Evolutionary conservation across 768 basidiomycete genomes (phyloP), one percentile per base, ranked within the genome.

Genomic region (Scleroderma citrinum): DNA sequence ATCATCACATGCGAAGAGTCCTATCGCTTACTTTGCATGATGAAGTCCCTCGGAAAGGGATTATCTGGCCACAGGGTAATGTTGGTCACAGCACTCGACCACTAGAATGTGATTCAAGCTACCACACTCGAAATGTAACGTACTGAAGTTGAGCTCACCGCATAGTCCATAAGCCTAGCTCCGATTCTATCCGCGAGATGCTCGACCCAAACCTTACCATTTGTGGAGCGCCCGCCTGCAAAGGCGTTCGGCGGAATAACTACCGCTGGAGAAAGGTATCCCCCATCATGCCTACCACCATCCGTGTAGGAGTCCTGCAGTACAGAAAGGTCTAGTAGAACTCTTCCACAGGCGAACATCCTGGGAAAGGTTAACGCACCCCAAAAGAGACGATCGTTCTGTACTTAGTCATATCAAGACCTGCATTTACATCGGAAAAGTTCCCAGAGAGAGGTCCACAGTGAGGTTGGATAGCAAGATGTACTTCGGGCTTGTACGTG

Each of bases 371-470:
- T 2, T 5, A 11, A 63, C 68, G 39, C 55, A 76, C 78, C 19
- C 77, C 76, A 49, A 80, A 80, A 1, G 76, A 69, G 1, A 81
- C 78, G 34, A 80, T 71, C 5, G 74, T 80, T 51, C 71, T 72
- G 50, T 71, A 64, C 1, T 41, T 50, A 0, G 51, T 23, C 14
- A 74, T 62, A 39, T 60, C 29, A 12, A 81, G 55, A 0, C 80
- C 80, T 0, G 74, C 75, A 38, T 77, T 81, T 14, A 77, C 67
- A 50, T 80, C 74, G 2, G 75, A 64, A 4, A 69, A 62, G 3
- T 55, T 66, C 2, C 74, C 75, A 44, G 52, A 55, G 1, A 78
- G 57, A 3, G 61, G 52, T 3, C 75, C 77, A 23, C 78, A 81
- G 1, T 54, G 54, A 7, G 77, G 77, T 17, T 60, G 58, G 3